Evolutionary conservation across 352 stramenopile species (phyloP).

Genomic region (Globisporangium rhizosaccharum): DNA sequence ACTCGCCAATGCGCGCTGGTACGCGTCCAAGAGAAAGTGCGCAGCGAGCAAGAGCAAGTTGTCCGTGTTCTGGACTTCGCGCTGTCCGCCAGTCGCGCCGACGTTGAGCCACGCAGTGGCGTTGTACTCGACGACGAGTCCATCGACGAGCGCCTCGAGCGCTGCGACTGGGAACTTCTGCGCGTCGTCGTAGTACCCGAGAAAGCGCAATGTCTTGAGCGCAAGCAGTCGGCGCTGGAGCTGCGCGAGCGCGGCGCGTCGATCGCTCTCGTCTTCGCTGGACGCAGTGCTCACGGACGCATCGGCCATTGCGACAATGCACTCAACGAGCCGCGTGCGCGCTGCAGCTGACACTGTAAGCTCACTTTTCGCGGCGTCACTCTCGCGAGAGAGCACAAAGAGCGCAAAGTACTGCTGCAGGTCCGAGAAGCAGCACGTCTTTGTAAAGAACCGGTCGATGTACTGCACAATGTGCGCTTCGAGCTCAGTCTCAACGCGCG

Average conservation of each 20-base stretch:
- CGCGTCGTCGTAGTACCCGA: slow-evolving; percentile 37
- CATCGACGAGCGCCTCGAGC: slow-evolving; percentile 33
- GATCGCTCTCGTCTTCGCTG: slow-evolving; percentile 13
- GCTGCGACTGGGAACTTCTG: slow-evolving; percentile 20
- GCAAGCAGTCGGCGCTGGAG: slow-evolving; percentile 55
- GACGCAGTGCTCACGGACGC: slow-evolving; percentile 19
- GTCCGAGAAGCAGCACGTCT: slow-evolving; percentile 85
- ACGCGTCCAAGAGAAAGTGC: slow-evolving; percentile 66
- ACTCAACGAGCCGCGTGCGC: slow-evolving; percentile 30
- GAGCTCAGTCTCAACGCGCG: slow-evolving; percentile 35
- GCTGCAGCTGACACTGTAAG: slow-evolving; percentile 23
- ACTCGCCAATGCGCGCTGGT: slow-evolving; percentile 28
- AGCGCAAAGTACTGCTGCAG: slow-evolving; percentile 70
- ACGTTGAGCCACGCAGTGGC: slow-evolving; percentile 67
- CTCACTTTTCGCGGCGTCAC: slow-evolving; percentile 8
- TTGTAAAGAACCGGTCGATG: slow-evolving; percentile 62
- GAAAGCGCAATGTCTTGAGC: slow-evolving; percentile 69
- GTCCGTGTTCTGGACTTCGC: slow-evolving; percentile 82
- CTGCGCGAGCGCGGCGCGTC: slow-evolving; percentile 38
- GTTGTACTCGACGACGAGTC: slow-evolving; percentile 66
- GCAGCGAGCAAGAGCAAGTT: slow-evolving; percentile 71
- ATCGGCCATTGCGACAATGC: slow-evolving; percentile 31
- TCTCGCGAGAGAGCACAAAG: slow-evolving; percentile 20
- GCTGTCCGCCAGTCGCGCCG: slow-evolving; percentile 61
- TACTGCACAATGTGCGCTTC: slow-evolving; percentile 51